Evolutionary conservation across 805 yeast species (phyloP).

Genomic region (Monosporozyma servazzii): DNA sequence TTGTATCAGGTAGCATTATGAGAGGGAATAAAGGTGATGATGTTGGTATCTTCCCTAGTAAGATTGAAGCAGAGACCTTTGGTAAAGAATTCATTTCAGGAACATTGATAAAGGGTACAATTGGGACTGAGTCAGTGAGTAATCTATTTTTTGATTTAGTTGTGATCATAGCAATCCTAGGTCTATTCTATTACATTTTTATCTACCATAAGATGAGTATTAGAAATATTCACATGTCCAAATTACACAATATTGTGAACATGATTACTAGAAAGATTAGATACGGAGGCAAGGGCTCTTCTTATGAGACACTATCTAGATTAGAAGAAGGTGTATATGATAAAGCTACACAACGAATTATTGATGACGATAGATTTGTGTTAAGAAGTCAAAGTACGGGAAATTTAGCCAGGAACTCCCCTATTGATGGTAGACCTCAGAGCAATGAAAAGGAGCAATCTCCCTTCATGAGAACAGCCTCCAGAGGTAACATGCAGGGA

Average conservation of each 20-base stretch:
- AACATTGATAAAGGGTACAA: constrained; percentile 1
- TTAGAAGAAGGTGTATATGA: constrained; percentile 4
- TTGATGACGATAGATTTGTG: constrained; percentile 3
- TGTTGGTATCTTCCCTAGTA: constrained; percentile 27
- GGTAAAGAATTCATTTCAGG: constrained; percentile 25
- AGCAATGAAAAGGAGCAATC: neutral
- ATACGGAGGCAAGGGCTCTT: neutral
- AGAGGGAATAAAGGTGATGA: constrained; percentile 7
- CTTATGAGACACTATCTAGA: neutral
- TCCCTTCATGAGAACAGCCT: neutral
- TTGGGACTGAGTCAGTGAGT: neutral
- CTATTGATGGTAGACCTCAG: neutral
- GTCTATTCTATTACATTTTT: neutral
- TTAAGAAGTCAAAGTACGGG: constrained; percentile 27
- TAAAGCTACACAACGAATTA: neutral
- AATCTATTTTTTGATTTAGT: neutral
- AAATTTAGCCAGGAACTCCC: constrained; percentile 9
- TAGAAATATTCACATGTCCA: neutral
- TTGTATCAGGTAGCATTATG: constrained; percentile 62
- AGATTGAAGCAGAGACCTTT: constrained; percentile 7
- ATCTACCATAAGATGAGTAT: neutral
- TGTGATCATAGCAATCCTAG: neutral
- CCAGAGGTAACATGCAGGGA: neutral
- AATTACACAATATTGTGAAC: neutral
- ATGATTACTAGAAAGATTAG: neutral